Evolutionary conservation across 2,329 filamentous ascomycete species (phyloP).

Genomic region (Trichoderma atroviride): DNA sequence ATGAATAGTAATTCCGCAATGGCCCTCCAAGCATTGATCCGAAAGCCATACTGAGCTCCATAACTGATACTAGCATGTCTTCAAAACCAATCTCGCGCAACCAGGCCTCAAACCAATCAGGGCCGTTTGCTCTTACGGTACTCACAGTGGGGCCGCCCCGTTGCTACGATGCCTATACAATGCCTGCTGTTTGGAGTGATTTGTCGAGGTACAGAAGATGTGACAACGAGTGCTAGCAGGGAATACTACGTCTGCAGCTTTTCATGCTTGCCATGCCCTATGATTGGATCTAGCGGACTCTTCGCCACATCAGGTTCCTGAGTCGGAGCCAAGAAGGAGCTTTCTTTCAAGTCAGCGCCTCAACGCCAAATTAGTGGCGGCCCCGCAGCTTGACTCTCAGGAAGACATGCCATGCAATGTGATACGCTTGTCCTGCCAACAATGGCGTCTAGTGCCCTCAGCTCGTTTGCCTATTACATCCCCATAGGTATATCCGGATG

Average conservation of each 20-base stretch:
- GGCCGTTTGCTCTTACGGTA: not conserved
- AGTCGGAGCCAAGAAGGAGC: slow-evolving; percentile 15
- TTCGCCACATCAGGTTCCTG: slow-evolving; percentile 20
- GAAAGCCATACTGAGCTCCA: not conserved
- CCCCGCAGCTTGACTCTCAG: not conserved
- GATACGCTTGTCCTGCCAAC: not conserved
- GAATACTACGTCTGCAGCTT: not conserved
- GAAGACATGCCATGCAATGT: not conserved
- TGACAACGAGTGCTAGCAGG: not conserved
- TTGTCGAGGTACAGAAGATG: slow-evolving; percentile 1
- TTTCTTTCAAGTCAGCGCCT: slow-evolving; percentile 12
- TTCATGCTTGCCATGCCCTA: slow-evolving; percentile 2
- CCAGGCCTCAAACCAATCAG: not conserved
- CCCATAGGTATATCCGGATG: not conserved
- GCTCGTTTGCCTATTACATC: slow-evolving; percentile 7
- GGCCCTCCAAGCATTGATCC: not conserved
- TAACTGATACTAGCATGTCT: not conserved
- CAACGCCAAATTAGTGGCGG: slow-evolving; percentile 15
- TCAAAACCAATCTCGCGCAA: not conserved
- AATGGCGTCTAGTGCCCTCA: slow-evolving; percentile 15
- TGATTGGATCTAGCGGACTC: slow-evolving; percentile 10
- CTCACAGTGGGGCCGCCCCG: slow-evolving; percentile 16
- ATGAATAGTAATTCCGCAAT: not conserved
- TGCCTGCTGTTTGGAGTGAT: not conserved
- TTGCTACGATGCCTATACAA: not conserved